Percentiles rank a stretch among this genome's conserved stretches.
Conservation (phyloP, 768 basidiomycete genomes). For the Cantharellus anzutake region DNA sequence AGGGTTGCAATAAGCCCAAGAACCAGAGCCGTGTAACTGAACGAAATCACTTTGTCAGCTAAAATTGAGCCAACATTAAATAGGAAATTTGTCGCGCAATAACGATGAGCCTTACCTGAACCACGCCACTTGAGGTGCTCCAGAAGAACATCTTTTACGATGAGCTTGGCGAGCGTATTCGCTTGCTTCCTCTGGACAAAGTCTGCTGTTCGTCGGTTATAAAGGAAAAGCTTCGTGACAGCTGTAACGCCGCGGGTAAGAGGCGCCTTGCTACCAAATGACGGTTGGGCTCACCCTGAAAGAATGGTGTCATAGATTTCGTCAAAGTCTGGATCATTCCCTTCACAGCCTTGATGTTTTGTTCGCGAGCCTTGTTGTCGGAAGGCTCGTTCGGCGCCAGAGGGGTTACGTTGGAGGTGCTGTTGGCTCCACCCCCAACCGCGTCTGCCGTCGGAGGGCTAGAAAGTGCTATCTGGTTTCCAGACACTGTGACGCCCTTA, state of each 20-base stretch:
- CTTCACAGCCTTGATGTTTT: conserved; percentile 1
- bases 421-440: too few species aligned
- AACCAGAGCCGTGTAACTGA: conserved; percentile 36
- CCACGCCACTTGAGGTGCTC: conserved; percentile 40
- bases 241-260: conserved; percentile 26
- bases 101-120: conserved; percentile 28
- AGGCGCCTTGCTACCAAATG: not conserved
- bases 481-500: conserved; percentile 21
- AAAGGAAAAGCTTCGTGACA: conserved; percentile 63
- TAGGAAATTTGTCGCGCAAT: not conserved
- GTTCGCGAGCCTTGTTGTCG: not conserved
- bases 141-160: conserved; percentile 50
- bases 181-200: conserved; percentile 60
- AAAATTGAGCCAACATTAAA: conserved; percentile 3
- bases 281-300: conserved; percentile 44
- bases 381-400: not conserved
- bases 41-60: conserved; percentile 26
- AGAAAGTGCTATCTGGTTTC: not conserved
- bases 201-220: conserved; percentile 62
- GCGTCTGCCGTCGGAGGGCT: not conserved
- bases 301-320: conserved; percentile 49
- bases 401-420: not conserved
- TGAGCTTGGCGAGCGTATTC: conserved; percentile 37
- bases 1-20: conserved; percentile 31
- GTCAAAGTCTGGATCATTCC: not conserved